Conservation (phyloP, 2,329 filamentous ascomycete species). For the Grosmannia huntii region DNA sequence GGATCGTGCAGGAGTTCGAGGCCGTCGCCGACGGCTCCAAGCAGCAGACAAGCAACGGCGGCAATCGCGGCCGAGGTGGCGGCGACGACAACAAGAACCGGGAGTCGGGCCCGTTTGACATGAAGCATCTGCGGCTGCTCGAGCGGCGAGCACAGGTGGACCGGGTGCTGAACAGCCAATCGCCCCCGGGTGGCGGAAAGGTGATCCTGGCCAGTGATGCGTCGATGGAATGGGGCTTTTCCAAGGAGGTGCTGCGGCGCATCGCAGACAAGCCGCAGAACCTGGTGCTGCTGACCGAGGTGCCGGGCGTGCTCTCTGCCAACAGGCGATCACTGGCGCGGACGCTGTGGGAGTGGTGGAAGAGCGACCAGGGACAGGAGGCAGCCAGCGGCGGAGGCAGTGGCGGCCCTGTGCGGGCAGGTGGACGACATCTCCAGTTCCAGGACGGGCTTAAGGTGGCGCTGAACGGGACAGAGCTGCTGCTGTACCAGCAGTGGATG, state of each 20-base stretch:
- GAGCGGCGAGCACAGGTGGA: conserved; percentile 73
- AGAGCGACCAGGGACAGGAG: background rate
- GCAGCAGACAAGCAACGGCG: conserved; percentile 30
- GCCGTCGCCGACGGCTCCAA: conserved; percentile 42
- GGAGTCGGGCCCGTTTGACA: conserved; percentile 69
- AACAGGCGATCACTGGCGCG: conserved; percentile 50
- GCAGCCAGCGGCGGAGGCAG: conserved; percentile 42
- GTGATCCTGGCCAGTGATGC: conserved; percentile 88
- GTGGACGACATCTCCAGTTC: conserved; percentile 48
- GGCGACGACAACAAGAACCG: conserved; percentile 36
- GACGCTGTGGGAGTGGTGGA: conserved; percentile 68
- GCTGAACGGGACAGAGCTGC: conserved; percentile 63
- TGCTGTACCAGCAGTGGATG: conserved; percentile 82
- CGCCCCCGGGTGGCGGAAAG: conserved; percentile 36
- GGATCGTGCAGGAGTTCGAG: conserved; percentile 85
- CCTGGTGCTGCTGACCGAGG: conserved; percentile 76
- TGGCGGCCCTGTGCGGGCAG: conserved; percentile 53
- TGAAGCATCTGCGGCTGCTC: conserved; percentile 70
- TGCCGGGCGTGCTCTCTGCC: conserved; percentile 34
- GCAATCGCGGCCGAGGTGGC: conserved; percentile 32
- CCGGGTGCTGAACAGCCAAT: conserved; percentile 42
- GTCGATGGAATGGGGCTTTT: conserved; percentile 90
- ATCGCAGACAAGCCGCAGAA: conserved; percentile 70
- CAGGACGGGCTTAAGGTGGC: conserved; percentile 48
- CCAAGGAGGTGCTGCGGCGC: conserved; percentile 61